A percentile compares a stretch with the other conserved stretches of the same genome.
Conservation (phyloP, 176 grass and related monocot genomes). For the Dendrocalamus sinicus region DNA sequence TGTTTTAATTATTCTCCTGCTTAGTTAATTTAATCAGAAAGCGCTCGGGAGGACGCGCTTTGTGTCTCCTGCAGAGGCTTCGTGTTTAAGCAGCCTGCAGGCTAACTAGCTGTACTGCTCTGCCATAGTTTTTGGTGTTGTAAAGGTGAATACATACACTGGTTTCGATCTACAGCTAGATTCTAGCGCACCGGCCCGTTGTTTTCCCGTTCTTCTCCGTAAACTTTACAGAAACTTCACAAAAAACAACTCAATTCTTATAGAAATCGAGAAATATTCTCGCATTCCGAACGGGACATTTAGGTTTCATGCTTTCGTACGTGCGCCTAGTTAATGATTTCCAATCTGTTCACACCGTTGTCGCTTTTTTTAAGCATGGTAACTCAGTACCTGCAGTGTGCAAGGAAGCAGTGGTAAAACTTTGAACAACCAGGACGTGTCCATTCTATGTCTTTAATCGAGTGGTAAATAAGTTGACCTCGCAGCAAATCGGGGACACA, state of each 20-base stretch:
- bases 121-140: conserved; percentile 45
- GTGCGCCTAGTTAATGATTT: background rate
- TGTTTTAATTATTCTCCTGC: background rate
- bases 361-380: background rate
- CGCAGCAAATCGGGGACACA: background rate
- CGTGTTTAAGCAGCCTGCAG: conserved; percentile 33
- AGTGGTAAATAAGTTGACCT: conserved; percentile 36
- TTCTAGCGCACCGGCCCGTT: conserved; percentile 14
- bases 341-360: conserved; percentile 1
- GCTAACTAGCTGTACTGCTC: conserved; percentile 34
- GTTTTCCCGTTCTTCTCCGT: background rate
- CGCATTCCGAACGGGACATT: no score
- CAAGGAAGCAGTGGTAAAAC: conserved; percentile 16
- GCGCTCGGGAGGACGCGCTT: conserved; percentile 47
- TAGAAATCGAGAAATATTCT: no score
- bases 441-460: background rate
- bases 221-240: no score
- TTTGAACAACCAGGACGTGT: background rate
- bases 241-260: no score
- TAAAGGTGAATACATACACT: conserved; percentile 40
- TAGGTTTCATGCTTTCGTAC: background rate
- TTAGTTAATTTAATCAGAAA: conserved; percentile 53
- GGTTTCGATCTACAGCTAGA: conserved; percentile 36
- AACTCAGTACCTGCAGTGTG: background rate
- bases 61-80: conserved; percentile 53